Percentiles rank a stretch among this genome's conserved stretches.
Conservation (phyloP, 257 asterid genomes). For the Solanum arcanum region DNA sequence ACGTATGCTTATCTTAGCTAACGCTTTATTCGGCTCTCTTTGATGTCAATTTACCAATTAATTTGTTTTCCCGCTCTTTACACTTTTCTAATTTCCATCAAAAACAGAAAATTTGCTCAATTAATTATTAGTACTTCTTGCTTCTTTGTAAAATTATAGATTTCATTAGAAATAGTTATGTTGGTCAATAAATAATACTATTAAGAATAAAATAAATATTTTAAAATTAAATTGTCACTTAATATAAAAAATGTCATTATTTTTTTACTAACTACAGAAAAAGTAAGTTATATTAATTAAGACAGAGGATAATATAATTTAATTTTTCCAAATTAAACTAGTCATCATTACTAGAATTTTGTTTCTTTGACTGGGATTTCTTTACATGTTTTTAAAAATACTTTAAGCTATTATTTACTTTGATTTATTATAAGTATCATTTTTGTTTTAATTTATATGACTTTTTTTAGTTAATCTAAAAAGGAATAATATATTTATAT, state of each 20-base stretch:
- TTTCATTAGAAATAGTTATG: not conserved
- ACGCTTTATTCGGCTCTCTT: slow-evolving; percentile 25
- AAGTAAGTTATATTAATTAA: too few relatives aligned
- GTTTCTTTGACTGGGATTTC: not conserved
- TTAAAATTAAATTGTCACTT: too few relatives aligned
- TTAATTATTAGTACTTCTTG: not conserved
- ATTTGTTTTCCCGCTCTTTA: slow-evolving; percentile 36
- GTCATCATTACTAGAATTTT: not conserved
- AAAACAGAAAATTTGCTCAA: not conserved
- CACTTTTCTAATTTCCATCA: slow-evolving; percentile 7
- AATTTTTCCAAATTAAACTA: not conserved
- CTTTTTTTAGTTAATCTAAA: not conserved
- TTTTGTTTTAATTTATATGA: not conserved
- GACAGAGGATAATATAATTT: not conserved
- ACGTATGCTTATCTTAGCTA: not conserved
- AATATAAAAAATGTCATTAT: too few relatives aligned
- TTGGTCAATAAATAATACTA: not conserved
- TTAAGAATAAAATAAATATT: too few relatives aligned
- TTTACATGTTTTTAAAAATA: not conserved
- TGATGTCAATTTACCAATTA: slow-evolving; percentile 6
- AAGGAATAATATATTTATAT: too few relatives aligned
- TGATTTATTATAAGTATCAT: not conserved
- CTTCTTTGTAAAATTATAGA: not conserved
- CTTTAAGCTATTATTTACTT: not conserved
- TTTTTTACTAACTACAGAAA: too few relatives aligned